Evolutionary conservation across 768 basidiomycete genomes (phyloP).

Genomic region (Pulveroboletus sp.): DNA sequence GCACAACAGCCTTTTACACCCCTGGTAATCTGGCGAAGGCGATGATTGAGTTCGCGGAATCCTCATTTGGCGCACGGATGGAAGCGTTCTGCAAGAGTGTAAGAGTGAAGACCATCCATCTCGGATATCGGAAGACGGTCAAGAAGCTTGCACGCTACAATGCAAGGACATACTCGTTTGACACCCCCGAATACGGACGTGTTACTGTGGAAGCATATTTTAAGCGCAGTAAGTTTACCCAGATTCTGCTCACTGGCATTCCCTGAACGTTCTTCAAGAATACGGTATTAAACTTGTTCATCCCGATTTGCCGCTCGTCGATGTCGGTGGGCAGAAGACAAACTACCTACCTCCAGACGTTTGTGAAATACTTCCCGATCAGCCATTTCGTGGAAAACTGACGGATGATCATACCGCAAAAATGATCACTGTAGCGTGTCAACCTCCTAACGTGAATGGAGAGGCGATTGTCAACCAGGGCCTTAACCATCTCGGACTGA

Average conservation of each 20-base stretch:
- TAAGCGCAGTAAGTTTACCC: conserved; percentile 36
- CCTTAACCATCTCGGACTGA: conserved; percentile 41
- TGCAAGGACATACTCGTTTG: conserved; percentile 39
- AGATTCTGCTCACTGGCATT: not conserved
- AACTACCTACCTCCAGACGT: conserved; percentile 46
- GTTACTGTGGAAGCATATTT: conserved; percentile 50
- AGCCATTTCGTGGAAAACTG: conserved; percentile 49
- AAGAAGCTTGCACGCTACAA: conserved; percentile 45
- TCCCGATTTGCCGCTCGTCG: conserved; percentile 43
- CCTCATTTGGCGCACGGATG: conserved; percentile 56
- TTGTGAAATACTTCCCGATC: conserved; percentile 43
- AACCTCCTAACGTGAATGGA: conserved; percentile 47
- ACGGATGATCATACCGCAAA: conserved; percentile 47
- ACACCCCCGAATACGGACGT: conserved; percentile 36
- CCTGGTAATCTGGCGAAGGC: conserved; percentile 42
- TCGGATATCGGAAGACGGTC: conserved; percentile 73
- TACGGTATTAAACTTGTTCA: conserved; percentile 37
- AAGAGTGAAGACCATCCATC: conserved; percentile 61
- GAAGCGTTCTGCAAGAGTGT: conserved; percentile 64
- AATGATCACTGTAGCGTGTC: conserved; percentile 50
- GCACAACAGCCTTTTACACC: conserved; percentile 45
- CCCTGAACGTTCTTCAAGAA: conserved; percentile 30
- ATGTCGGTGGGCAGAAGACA: conserved; percentile 44
- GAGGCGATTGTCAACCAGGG: conserved; percentile 42
- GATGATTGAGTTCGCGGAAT: conserved; percentile 39